Conservation (phyloP, 2,329 filamentous ascomycete species). For the Aspergillus glaucus region DNA sequence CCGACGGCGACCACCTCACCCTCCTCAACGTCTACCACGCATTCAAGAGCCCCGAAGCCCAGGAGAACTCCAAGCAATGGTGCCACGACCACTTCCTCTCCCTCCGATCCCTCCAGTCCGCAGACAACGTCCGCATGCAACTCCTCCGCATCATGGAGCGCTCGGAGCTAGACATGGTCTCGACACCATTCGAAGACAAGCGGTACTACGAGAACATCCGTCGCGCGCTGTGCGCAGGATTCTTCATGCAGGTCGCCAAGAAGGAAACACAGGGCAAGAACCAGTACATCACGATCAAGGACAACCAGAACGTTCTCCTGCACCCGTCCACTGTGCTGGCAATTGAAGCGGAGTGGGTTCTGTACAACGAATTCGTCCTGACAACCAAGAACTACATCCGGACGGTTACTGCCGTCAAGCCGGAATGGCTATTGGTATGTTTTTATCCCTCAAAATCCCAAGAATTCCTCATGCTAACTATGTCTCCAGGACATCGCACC, state of each 20-base stretch:
- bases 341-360: constrained; percentile 88
- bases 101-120: constrained; percentile 78
- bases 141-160: constrained; percentile 96
- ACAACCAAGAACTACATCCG: constrained; percentile 98
- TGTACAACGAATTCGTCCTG: constrained; percentile 97
- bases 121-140: constrained; percentile 88
- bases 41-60: constrained; percentile 70
- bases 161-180: constrained; percentile 75
- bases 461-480: constrained; percentile 17
- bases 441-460: background rate
- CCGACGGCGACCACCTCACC: constrained; percentile 90
- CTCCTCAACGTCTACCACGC: constrained; percentile 97
- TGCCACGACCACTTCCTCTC: constrained; percentile 96
- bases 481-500: constrained; percentile 76
- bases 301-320: constrained; percentile 85
- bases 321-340: constrained; percentile 88
- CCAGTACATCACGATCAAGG: constrained; percentile 90
- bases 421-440: constrained; percentile 87
- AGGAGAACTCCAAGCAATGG: constrained; percentile 78
- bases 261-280: constrained; percentile 76
- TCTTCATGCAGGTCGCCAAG: constrained; percentile 99
- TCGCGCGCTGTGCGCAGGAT: constrained; percentile 81
- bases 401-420: constrained; percentile 82
- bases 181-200: constrained; percentile 87
- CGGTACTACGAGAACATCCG: constrained; percentile 98